phyloP scores from a whole-genome alignment of 345 rosid genomes.

The Eucalyptus cloeziana region DNA sequence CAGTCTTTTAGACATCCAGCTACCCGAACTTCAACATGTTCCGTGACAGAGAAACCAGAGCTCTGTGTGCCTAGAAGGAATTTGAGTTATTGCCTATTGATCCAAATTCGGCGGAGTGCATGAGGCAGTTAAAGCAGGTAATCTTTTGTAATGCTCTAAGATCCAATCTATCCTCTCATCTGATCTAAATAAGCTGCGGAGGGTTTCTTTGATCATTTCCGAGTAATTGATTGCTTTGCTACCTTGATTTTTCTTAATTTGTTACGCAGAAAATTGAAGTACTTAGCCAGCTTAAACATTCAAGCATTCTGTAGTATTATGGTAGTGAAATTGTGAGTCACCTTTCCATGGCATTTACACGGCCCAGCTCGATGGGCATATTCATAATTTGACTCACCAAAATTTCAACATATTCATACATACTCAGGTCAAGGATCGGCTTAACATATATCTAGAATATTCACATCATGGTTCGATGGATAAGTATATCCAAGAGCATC shows the following conservation, averaged over 20 bases:
- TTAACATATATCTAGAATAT: no score
- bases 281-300: not conserved
- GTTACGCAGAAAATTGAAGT: not conserved
- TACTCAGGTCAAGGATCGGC: no score
- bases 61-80: not conserved
- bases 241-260: not conserved
- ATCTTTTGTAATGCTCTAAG: not conserved
- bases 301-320: not conserved
- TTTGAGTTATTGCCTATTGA: not conserved
- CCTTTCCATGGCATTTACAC: not conserved
- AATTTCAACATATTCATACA: not conserved
- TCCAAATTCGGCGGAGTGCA: not conserved
- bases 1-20: not conserved
- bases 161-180: not conserved
- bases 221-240: not conserved
- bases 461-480: no score
- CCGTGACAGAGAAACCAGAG: not conserved
- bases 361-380: not conserved
- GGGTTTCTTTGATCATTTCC: not conserved
- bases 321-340: not conserved
- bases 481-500: no score
- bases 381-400: not conserved
- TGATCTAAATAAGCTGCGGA: not conserved
- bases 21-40: not conserved
- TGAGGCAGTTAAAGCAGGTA: constrained; percentile 7